phyloP scores from a whole-genome alignment of 371 early-diverging fungal genomes.

The Circinella umbellata region DNA sequence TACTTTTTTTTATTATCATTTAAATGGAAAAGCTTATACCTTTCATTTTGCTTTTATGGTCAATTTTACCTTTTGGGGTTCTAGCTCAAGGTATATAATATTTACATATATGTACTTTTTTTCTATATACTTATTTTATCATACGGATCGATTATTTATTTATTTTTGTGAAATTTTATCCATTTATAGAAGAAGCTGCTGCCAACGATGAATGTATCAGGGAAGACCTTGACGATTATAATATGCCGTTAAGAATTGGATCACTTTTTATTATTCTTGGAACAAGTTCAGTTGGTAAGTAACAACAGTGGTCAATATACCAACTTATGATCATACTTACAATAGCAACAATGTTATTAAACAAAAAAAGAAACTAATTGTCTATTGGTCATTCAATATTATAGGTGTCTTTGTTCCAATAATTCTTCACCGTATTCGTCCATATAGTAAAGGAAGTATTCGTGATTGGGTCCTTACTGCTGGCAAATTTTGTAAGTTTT shows the following conservation, averaged over 20 bases:
- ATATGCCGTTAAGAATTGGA: slow-evolving; percentile 28
- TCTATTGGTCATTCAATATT: too few relatives aligned
- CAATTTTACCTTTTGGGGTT: neutral
- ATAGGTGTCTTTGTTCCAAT: slow-evolving; percentile 42
- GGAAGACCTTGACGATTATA: slow-evolving; percentile 19
- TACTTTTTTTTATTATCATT: neutral
- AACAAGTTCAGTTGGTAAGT: slow-evolving; percentile 29
- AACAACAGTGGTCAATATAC: neutral
- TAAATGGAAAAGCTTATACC: slow-evolving; percentile 1
- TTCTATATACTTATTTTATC: too few relatives aligned
- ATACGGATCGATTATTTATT: neutral
- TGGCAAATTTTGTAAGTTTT: slow-evolving; percentile 51
- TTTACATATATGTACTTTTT: neutral
- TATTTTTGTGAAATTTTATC: neutral
- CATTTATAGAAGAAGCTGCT: slow-evolving; percentile 2
- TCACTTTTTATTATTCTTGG: slow-evolving; percentile 30
- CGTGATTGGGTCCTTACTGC: slow-evolving; percentile 41
- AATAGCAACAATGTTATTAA: neutral
- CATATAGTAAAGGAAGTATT: slow-evolving; percentile 28
- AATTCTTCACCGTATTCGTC: slow-evolving; percentile 34
- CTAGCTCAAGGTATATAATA: neutral
- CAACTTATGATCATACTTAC: too few relatives aligned
- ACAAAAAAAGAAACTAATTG: neutral
- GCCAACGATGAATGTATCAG: slow-evolving; percentile 2
- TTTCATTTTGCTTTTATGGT: neutral